Conservation (phyloP, 805 yeast species). For the Lachancea quebecensis region DNA sequence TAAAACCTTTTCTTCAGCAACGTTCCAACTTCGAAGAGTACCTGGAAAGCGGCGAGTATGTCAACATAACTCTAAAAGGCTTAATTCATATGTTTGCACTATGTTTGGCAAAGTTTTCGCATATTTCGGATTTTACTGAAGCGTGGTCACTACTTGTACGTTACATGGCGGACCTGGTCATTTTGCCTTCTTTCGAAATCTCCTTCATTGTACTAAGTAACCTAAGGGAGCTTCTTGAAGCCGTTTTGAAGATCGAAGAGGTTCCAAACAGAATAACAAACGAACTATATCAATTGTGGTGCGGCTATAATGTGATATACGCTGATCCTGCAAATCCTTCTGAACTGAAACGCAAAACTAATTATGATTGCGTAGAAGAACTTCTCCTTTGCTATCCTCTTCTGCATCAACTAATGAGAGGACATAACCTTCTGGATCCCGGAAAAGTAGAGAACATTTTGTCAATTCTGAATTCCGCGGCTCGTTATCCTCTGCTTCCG, state of each 20-base stretch:
- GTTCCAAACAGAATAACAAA: constrained; percentile 29
- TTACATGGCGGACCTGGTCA: constrained; percentile 40
- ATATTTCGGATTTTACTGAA: constrained; percentile 15
- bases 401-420: constrained; percentile 35
- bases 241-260: constrained; percentile 35
- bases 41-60: constrained; percentile 54
- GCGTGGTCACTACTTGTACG: constrained; percentile 55
- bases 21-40: constrained; percentile 22
- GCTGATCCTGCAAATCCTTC: constrained; percentile 31
- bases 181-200: constrained; percentile 36
- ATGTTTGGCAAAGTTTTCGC: constrained; percentile 38
- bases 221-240: constrained; percentile 45
- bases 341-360: constrained; percentile 28
- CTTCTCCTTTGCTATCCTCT: constrained; percentile 47
- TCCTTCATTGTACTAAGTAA: constrained; percentile 46
- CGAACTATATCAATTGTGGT: constrained; percentile 47
- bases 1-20: constrained; percentile 43
- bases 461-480: constrained; percentile 53
- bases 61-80: constrained; percentile 56
- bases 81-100: constrained; percentile 51
- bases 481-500: constrained; percentile 68
- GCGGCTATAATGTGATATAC: constrained; percentile 38
- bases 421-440: constrained; percentile 30
- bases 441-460: constrained; percentile 43
- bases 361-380: constrained; percentile 56